Percentiles rank a stretch among this genome's conserved stretches.
These are phyloP conservation scores for Xylariaceae sp. DNA, from an alignment of 2,329 filamentous ascomycete genomes.

Conservation along the genomic window DNA sequence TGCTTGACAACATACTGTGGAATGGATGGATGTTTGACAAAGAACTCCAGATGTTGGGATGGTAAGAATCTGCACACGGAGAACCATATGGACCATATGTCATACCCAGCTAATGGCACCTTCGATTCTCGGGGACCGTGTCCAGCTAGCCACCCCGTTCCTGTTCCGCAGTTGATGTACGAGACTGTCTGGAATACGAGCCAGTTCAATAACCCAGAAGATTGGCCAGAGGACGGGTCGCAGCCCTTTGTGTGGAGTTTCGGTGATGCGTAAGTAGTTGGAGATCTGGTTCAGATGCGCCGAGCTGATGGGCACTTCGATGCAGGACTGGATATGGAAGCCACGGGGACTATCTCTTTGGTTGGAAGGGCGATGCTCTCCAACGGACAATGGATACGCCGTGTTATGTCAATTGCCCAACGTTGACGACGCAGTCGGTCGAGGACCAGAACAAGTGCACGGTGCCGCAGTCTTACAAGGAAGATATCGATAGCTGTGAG, in stretches of 20 bases:
- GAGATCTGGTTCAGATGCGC: neutral
- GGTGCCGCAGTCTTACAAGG: slow-evolving; percentile 27
- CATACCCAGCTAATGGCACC: slow-evolving; percentile 39
- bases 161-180: slow-evolving; percentile 40
- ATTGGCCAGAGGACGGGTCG: slow-evolving; percentile 37
- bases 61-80: slow-evolving; percentile 43
- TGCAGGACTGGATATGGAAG: slow-evolving; percentile 34
- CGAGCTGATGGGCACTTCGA: neutral
- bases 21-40: neutral
- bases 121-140: slow-evolving; percentile 36
- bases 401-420: slow-evolving; percentile 34
- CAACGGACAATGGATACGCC: slow-evolving; percentile 34
- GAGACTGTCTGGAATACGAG: slow-evolving; percentile 39
- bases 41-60: slow-evolving; percentile 40
- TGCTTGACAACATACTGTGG: slow-evolving; percentile 26
- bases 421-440: slow-evolving; percentile 32
- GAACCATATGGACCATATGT: slow-evolving; percentile 42
- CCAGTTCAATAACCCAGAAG: slow-evolving; percentile 35
- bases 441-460: slow-evolving; percentile 34
- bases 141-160: slow-evolving; percentile 37
- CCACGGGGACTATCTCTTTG: slow-evolving; percentile 40
- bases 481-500: slow-evolving; percentile 36
- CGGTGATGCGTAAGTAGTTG: slow-evolving; percentile 25
- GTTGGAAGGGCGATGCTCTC: slow-evolving; percentile 39
- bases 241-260: slow-evolving; percentile 36